These are phyloP conservation scores for Copromyces sp. DNA, from an alignment of 495 filamentous ascomycete genomes.

Conservation along the genomic window DNA sequence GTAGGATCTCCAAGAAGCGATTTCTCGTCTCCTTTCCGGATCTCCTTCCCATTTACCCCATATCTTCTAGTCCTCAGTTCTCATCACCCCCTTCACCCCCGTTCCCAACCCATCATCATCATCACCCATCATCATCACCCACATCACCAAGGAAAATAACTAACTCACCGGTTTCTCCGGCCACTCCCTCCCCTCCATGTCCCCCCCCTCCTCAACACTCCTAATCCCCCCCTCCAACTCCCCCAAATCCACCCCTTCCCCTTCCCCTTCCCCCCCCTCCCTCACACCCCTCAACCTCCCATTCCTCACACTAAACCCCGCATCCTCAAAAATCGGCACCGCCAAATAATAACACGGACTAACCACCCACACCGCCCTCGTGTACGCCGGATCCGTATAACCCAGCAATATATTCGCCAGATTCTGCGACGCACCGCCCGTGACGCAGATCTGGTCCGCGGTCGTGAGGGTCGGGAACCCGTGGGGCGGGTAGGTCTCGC, in stretches of 20 bases:
- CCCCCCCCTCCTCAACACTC: conserved; percentile 33
- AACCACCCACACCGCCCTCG: conserved; percentile 66
- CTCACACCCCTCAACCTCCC: conserved; percentile 52
- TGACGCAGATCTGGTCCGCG: conserved; percentile 60
- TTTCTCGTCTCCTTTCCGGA: background rate
- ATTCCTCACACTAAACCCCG: conserved; percentile 39
- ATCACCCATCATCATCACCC: background rate
- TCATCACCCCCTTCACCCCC: background rate
- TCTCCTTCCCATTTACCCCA: background rate
- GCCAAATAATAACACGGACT: conserved; percentile 74
- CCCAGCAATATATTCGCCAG: conserved; percentile 60
- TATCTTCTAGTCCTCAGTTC: background rate
- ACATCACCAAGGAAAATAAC: background rate
- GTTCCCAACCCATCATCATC: background rate
- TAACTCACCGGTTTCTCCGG: conserved; percentile 8
- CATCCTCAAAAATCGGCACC: conserved; percentile 69
- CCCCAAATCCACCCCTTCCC: conserved; percentile 58
- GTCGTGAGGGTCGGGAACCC: conserved; percentile 11
- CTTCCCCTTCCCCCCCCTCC: conserved; percentile 57
- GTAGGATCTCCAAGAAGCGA: background rate
- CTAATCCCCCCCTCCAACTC: conserved; percentile 38
- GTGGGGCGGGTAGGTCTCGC: background rate
- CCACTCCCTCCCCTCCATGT: conserved; percentile 7
- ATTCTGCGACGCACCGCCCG: conserved; percentile 69
- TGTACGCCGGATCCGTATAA: conserved; percentile 69